A percentile compares a stretch with the other conserved stretches of the same genome.
Evolutionary conservation across 495 filamentous ascomycete genomes (phyloP).

Genomic region (Oleoguttula mirabilis): DNA sequence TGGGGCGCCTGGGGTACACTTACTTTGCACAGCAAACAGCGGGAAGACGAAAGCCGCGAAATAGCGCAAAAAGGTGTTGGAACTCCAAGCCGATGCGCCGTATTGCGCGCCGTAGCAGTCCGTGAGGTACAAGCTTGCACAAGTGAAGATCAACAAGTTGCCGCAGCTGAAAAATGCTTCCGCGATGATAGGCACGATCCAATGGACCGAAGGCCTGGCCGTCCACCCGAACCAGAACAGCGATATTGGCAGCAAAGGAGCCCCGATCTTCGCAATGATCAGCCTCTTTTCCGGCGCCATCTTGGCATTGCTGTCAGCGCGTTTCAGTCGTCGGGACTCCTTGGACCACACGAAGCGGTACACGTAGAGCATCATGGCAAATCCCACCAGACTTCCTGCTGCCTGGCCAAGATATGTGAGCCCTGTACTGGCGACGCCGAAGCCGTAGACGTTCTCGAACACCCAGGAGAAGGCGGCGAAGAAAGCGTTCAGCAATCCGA

Average conservation of each 20-base stretch:
- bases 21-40: conserved; percentile 39
- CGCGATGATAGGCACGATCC: conserved; percentile 43
- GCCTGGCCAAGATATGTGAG: conserved; percentile 23
- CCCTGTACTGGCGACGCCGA: conserved; percentile 13
- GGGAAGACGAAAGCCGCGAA: conserved; percentile 52
- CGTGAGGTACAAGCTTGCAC: conserved; percentile 36
- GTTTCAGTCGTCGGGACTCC: conserved; percentile 2
- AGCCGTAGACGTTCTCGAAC: conserved; percentile 20
- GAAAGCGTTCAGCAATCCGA: conserved; percentile 23
- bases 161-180: conserved; percentile 25
- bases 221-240: conserved; percentile 43
- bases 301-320: conserved; percentile 5
- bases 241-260: conserved; percentile 16
- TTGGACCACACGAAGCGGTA: conserved; percentile 11
- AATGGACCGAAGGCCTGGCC: conserved; percentile 32
- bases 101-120: conserved; percentile 48
- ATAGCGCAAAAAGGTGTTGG: conserved; percentile 54
- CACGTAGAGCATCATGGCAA: conserved; percentile 18
- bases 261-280: conserved; percentile 15
- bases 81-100: conserved; percentile 49
- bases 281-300: conserved; percentile 22
- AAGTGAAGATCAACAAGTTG: conserved; percentile 13
- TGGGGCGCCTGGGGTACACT: too few species aligned
- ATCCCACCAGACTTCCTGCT: conserved; percentile 14
- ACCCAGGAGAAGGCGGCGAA: conserved; percentile 21